These are phyloP conservation scores for Chytriomyces confervae DNA, from an alignment of 192 early-diverging fungal species.

Conservation along the genomic window DNA sequence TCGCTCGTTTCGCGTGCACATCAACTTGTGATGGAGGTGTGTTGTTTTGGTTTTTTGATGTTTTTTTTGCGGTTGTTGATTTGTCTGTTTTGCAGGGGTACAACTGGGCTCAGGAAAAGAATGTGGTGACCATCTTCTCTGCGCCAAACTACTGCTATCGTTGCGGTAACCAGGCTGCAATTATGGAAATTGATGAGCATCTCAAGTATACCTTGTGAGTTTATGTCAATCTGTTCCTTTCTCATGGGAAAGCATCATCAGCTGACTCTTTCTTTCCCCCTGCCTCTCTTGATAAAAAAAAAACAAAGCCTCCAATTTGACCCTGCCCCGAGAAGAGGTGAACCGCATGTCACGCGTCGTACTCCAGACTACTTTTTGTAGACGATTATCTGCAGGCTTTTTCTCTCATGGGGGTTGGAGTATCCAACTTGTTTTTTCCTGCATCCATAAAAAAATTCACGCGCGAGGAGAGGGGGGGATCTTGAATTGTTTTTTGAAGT, in stretches of 20 bases:
- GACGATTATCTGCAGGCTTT: background rate
- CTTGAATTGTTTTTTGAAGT: background rate
- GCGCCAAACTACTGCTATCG: constrained; percentile 99
- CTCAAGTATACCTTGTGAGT: constrained; percentile 97
- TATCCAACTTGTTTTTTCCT: background rate
- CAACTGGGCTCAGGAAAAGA: constrained; percentile 98
- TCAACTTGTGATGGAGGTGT: constrained; percentile 92
- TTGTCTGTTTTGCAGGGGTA: constrained; percentile 63
- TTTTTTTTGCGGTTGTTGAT: background rate
- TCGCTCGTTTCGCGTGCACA: constrained; percentile 98
- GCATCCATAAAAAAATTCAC: background rate
- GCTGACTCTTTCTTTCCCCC: background rate
- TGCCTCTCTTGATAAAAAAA: background rate
- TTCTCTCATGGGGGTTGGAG: background rate
- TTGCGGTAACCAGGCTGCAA: constrained; percentile 99
- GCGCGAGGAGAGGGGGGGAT: background rate
- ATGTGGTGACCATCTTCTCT: constrained; percentile 98
- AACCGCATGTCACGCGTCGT: constrained; percentile 96
- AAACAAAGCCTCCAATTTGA: constrained; percentile 82
- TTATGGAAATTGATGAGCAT: constrained; percentile 99
- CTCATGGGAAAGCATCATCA: constrained; percentile 1
- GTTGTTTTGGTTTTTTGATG: too few relatives aligned
- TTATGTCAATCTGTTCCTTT: constrained; percentile 7
- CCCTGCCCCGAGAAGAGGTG: constrained; percentile 94
- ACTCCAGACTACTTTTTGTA: constrained; percentile 99